These are phyloP conservation scores for Jacaranda mimosifolia DNA, from an alignment of 257 asterid genomes.

Conservation along the genomic window DNA sequence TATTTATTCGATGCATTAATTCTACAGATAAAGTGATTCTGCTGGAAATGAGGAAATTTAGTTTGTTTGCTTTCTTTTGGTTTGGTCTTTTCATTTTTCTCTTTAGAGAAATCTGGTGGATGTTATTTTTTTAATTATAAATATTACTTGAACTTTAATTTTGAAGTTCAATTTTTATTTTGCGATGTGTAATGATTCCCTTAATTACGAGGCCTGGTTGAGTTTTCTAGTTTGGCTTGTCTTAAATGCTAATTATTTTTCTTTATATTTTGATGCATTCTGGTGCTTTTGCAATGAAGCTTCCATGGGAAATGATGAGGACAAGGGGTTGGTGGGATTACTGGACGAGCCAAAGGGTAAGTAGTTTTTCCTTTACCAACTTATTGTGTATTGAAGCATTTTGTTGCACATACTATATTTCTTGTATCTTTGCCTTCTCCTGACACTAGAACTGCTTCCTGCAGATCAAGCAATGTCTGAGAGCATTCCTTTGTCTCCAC, in stretches of 20 bases:
- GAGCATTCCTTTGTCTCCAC: slow-evolving; percentile 95
- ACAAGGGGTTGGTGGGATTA: slow-evolving; percentile 61
- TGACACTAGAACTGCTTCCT: slow-evolving; percentile 36
- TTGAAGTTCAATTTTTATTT: slow-evolving; percentile 21
- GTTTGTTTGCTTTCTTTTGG: slow-evolving; percentile 2
- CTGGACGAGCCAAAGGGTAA: slow-evolving; percentile 90
- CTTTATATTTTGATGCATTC: slow-evolving; percentile 17
- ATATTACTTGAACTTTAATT: slow-evolving; percentile 7
- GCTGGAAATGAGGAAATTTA: slow-evolving; percentile 16
- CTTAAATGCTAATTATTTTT: slow-evolving; percentile 14
- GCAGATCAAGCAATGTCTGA: slow-evolving; percentile 85
- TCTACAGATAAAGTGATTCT: slow-evolving; percentile 28
- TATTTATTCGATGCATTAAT: slow-evolving; percentile 14
- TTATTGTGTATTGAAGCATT: slow-evolving; percentile 13
- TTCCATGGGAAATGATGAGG: slow-evolving; percentile 78
- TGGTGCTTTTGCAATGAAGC: slow-evolving; percentile 38
- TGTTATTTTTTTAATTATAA: not conserved
- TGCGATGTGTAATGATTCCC: slow-evolving; percentile 26
- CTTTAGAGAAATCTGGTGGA: slow-evolving; percentile 5
- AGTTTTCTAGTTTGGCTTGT: not conserved
- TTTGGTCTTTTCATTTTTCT: not conserved
- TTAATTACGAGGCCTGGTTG: slow-evolving; percentile 9
- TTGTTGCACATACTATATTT: slow-evolving; percentile 7
- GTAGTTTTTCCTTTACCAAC: slow-evolving; percentile 9
- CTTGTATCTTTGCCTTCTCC: slow-evolving; percentile 14